A percentile compares a stretch with the other conserved stretches of the same genome.
Evolutionary conservation across 805 yeast species (phyloP).

Genomic region (Candida manassasensis): DNA sequence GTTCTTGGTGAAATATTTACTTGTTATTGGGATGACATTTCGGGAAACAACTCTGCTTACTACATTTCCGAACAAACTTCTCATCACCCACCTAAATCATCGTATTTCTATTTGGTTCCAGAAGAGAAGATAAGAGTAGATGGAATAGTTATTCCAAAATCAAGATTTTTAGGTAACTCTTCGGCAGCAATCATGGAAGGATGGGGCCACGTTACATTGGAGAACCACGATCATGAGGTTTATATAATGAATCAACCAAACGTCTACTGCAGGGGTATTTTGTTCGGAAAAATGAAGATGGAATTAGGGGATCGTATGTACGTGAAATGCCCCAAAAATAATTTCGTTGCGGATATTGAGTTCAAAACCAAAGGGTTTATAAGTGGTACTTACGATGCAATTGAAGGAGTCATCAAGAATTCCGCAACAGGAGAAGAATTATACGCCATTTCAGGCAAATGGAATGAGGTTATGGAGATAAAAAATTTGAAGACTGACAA

Average conservation of each 20-base stretch:
- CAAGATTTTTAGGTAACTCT: constrained; percentile 88
- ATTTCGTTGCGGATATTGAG: constrained; percentile 74
- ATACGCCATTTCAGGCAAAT: constrained; percentile 78
- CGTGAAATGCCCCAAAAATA: constrained; percentile 58
- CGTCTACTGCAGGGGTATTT: constrained; percentile 87
- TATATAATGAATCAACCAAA: constrained; percentile 93
- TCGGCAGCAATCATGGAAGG: constrained; percentile 99
- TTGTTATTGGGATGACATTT: constrained; percentile 87
- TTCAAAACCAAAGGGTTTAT: constrained; percentile 94
- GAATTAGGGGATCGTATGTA: constrained; percentile 91
- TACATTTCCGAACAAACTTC: constrained; percentile 93
- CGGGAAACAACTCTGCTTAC: constrained; percentile 62
- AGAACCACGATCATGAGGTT: constrained; percentile 60
- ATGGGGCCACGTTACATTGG: constrained; percentile 61
- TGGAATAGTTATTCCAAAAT: constrained; percentile 82
- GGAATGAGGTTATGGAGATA: constrained; percentile 83
- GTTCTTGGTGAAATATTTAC: constrained; percentile 87
- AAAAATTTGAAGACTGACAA: constrained; percentile 45
- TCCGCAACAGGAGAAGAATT: constrained; percentile 43
- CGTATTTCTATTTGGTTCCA: constrained; percentile 86
- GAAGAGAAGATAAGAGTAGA: constrained; percentile 77
- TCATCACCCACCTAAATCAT: constrained; percentile 97
- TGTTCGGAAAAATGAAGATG: constrained; percentile 83
- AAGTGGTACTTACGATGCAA: constrained; percentile 86
- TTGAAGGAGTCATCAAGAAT: constrained; percentile 63